Conservation (phyloP, 768 basidiomycete species). For the Tubosaeta sp. region DNA sequence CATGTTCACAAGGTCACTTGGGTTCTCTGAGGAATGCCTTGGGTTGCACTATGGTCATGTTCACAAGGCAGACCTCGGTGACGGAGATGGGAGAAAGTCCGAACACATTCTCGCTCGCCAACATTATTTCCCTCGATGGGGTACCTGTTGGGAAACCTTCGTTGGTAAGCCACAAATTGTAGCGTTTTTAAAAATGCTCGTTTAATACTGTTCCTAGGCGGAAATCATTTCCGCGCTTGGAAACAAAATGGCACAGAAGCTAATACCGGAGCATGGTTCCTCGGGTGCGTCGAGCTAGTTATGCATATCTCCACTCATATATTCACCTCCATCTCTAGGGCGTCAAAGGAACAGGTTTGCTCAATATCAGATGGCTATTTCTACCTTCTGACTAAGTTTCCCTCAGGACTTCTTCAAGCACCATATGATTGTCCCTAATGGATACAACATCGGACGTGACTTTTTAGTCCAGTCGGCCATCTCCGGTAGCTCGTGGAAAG, state of each 20-base stretch:
- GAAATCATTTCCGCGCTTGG: conserved; percentile 88
- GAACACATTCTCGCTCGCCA: conserved; percentile 77
- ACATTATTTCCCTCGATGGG: conserved; percentile 71
- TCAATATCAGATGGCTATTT: not conserved
- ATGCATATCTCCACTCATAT: not conserved
- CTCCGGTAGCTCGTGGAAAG: conserved; percentile 56
- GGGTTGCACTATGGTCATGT: conserved; percentile 72
- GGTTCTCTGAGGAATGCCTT: conserved; percentile 79
- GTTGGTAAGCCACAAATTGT: conserved; percentile 38
- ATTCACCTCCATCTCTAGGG: conserved; percentile 37
- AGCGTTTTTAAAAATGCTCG: not conserved
- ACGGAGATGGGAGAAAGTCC: conserved; percentile 65
- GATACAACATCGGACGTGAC: conserved; percentile 82
- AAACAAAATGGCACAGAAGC: conserved; percentile 76
- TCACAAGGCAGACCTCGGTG: conserved; percentile 80
- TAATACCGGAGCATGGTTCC: conserved; percentile 78
- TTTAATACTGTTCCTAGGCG: conserved; percentile 42
- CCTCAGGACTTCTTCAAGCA: conserved; percentile 51
- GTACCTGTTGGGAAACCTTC: conserved; percentile 87
- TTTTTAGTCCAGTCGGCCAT: conserved; percentile 67
- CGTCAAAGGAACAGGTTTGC: conserved; percentile 64
- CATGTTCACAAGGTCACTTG: conserved; percentile 56
- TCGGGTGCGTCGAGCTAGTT: conserved; percentile 49
- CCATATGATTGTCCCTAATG: conserved; percentile 72
- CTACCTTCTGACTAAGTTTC: conserved; percentile 1